Base-by-base conservation (phyloP, 352 stramenopile genomes). In the Globisporangium abappressorium region DNA sequence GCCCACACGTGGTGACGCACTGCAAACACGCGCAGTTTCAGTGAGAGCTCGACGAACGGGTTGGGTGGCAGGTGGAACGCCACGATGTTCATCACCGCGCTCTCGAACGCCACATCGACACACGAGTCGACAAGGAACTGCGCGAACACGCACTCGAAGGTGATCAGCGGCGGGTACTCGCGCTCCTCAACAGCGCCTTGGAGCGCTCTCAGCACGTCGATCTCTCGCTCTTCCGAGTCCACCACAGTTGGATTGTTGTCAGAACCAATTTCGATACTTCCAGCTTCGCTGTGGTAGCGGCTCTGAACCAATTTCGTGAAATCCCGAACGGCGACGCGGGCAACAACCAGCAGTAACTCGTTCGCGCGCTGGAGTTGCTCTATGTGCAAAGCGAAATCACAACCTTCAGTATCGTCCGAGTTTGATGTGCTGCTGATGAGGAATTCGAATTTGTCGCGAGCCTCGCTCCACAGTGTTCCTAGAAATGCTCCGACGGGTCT, bases 81-180 rank as follows among this genome's bases (percentile, higher is more conserved):
- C 4, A 89, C 72, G 24, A 76, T 79, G 33, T 78, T 81, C 68
- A 83, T 82, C 28, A 86, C 73, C 0, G 81, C 75, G 33, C 77
- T 83, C 67, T 87, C 81, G 11, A 87, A 68, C 6, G 81, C 79
- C 2, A 85, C 49, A 36, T 87, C 81, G 33, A 86, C 51, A 9
- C 70, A 74, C 0, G 72, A 82, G 24, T 87, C 76, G 2, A 85
- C 63, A 15, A 84, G 36, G n/a, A 71, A 77, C 70, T 89, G 81
- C 3, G 76, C 76, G 22, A 87, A 86, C 0, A 85, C 57, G 8
- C 62, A 62, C 55, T 87, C 81, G 5, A 72, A 71, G 15, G 78
- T 62, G 26, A 89, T 76, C n/a, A 77, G 38, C 26, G 62, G 41
- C 2, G 79, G 77, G 47, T 85, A 87, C 30, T 65, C 66, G 30